Evolutionary conservation across 352 stramenopile species (phyloP), one percentile per base, ranked within the genome.

Genomic region (Elongisporangium undulatum): DNA sequence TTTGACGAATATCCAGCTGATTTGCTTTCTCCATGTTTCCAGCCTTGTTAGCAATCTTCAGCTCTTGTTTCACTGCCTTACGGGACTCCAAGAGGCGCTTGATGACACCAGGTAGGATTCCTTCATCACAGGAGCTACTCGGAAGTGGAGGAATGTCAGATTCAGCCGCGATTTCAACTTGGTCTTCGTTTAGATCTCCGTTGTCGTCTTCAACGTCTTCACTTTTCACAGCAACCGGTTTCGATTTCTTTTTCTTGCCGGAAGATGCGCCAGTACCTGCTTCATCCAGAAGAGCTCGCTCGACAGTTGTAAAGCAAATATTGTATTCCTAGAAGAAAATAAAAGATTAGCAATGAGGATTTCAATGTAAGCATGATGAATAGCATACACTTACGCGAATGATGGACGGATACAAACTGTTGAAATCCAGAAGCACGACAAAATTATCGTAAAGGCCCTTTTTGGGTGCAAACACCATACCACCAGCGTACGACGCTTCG

Each of bases 381-480:
- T 29, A 52, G 26, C 8, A 62, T 49, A 53, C 34, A 80, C 75
- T 49, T 74, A 86, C 79, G 19, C 86, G 81, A 62, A 99, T 99
- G 66, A 99, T 98, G 21, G 94, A 99, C 17, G 98, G 98, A 74
- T 99, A 99, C 63, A 99, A 84, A 86, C 93, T 99, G 85, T 99
- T 99, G 79, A 99, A 99, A 90, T 99, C 98, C 45, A 99, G 73
- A 51, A 99, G 76, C 55, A 99, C 87, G 59, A 99, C 98, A 72
- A 98, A 99, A 54, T 98, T 98, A 82, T 99, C 98, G 78, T 99
- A 99, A 1, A 99, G 79, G 24, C 97, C 97, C 67, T 98, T 98
- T 82, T 99, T 99, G 2, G 98, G 98, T 50, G 99, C 97, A 68
- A 99, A 94, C 34, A 99, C 97, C 70, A 99, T 95, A 70, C 98